Conservation (phyloP, 495 filamentous ascomycete genomes). For the Extremus antarcticus region DNA sequence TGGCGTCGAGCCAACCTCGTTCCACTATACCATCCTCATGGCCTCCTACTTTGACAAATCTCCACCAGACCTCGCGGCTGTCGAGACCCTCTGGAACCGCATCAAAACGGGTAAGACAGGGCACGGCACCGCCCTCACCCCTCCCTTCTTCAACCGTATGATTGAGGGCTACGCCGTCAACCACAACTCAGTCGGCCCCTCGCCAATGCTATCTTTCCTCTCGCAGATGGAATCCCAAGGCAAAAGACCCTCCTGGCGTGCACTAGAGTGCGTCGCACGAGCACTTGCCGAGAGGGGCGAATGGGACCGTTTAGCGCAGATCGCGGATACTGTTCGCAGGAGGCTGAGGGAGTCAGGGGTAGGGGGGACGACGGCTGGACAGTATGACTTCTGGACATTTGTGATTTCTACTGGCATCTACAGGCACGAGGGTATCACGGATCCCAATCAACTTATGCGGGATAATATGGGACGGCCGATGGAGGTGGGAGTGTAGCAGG, state of each 20-base stretch:
- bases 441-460: slow-evolving; percentile 5
- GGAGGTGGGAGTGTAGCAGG: too few species aligned
- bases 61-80: slow-evolving; percentile 47
- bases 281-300: slow-evolving; percentile 37
- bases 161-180: slow-evolving; percentile 47
- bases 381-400: slow-evolving; percentile 13
- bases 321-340: slow-evolving; percentile 7
- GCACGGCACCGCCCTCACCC: slow-evolving; percentile 35
- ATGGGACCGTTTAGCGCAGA: slow-evolving; percentile 24
- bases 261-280: slow-evolving; percentile 37
- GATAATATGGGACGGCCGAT: slow-evolving; percentile 1
- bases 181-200: slow-evolving; percentile 32
- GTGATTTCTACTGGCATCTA: slow-evolving; percentile 10
- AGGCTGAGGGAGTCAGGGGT: slow-evolving; percentile 2
- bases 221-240: slow-evolving; percentile 33
- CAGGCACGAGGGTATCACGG: slow-evolving; percentile 8
- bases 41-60: slow-evolving; percentile 52
- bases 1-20: slow-evolving; percentile 41
- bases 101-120: slow-evolving; percentile 29
- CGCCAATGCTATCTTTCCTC: slow-evolving; percentile 42
- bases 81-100: slow-evolving; percentile 43
- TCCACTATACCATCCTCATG: slow-evolving; percentile 62
- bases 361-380: slow-evolving; percentile 3
- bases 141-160: slow-evolving; percentile 56
- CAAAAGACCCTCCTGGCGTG: slow-evolving; percentile 33